Evolutionary conservation across 2,329 filamentous ascomycete species (phyloP).

Genomic region (Talaromyces sp.): DNA sequence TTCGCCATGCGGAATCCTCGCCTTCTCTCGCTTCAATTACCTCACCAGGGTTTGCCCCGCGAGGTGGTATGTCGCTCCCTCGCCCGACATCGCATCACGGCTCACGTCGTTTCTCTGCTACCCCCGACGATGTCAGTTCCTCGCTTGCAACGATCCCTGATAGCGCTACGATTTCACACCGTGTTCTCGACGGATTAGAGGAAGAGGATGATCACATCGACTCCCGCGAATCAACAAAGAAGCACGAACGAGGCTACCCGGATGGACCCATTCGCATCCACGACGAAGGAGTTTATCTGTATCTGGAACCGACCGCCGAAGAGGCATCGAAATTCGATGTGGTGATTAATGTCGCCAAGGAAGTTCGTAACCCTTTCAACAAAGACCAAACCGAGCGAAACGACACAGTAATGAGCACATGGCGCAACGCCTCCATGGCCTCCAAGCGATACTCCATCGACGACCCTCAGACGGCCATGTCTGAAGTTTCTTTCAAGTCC

Average conservation of each 20-base stretch:
- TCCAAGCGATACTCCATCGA: conserved; percentile 38
- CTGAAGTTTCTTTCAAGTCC: conserved; percentile 54
- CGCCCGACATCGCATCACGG: conserved; percentile 38
- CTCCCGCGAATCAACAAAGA: conserved; percentile 61
- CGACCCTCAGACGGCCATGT: conserved; percentile 49
- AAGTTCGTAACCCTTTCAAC: conserved; percentile 63
- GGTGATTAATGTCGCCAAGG: conserved; percentile 67
- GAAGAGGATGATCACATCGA: conserved; percentile 53
- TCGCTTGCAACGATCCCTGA: conserved; percentile 30
- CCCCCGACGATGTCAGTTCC: conserved; percentile 34
- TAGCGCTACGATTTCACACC: conserved; percentile 24
- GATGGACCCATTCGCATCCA: conserved; percentile 67
- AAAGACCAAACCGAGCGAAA: conserved; percentile 30
- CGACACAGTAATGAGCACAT: conserved; percentile 47
- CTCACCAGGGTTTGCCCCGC: conserved; percentile 53
- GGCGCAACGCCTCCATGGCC: conserved; percentile 51
- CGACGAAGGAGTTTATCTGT: conserved; percentile 63
- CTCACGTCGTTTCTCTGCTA: conserved; percentile 28
- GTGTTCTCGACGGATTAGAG: conserved; percentile 50
- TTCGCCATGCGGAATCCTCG: conserved; percentile 65
- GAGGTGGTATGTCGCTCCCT: conserved; percentile 56
- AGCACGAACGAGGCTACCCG: conserved; percentile 65
- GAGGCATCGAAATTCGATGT: conserved; percentile 65
- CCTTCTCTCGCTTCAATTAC: conserved; percentile 46
- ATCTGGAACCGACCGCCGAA: conserved; percentile 63